phyloP scores from a whole-genome alignment of 23 red algal species.

The Pyropia haitanensis region DNA sequence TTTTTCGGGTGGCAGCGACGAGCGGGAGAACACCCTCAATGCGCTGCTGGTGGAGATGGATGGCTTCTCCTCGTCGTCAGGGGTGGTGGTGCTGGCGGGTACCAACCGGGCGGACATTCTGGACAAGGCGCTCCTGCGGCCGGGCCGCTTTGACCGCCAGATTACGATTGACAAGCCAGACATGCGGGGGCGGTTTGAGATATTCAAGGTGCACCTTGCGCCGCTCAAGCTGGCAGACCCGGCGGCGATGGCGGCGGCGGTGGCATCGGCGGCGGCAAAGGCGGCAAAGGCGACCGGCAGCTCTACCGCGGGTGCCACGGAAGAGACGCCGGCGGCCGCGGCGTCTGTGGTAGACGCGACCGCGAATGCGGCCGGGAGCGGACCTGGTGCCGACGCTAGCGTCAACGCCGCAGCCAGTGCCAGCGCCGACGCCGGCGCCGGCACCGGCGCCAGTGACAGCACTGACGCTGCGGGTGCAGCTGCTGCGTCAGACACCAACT shows the following conservation, averaged over 20 bases:
- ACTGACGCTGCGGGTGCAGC: no score
- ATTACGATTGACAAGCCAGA: constrained; percentile 98
- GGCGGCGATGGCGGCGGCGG: not conserved
- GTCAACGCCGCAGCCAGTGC: no score
- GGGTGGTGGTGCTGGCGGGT: constrained; percentile 93
- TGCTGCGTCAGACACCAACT: no score
- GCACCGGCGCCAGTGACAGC: no score
- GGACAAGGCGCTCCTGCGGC: constrained; percentile 91
- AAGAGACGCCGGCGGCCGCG: constrained; percentile 6
- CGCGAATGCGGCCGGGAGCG: no score
- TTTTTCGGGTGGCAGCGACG: constrained; percentile 92
- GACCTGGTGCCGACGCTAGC: no score
- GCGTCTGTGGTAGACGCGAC: no score
- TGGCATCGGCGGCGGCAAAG: no score
- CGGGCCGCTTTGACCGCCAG: constrained; percentile 96
- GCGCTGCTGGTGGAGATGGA: constrained; percentile 99
- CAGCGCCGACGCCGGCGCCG: no score
- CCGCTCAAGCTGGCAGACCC: constrained; percentile 60
- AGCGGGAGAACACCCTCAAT: constrained; percentile 99
- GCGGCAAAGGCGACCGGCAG: no score
- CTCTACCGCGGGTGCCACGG: not conserved
- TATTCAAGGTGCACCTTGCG: constrained; percentile 93
- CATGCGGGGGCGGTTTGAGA: constrained; percentile 82
- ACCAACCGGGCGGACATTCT: constrained; percentile 96
- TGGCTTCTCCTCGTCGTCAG: constrained; percentile 75